A percentile compares a stretch with the other conserved stretches of the same genome.
Conservation (phyloP, 768 basidiomycete genomes). For the Leccinum incarnatum region DNA sequence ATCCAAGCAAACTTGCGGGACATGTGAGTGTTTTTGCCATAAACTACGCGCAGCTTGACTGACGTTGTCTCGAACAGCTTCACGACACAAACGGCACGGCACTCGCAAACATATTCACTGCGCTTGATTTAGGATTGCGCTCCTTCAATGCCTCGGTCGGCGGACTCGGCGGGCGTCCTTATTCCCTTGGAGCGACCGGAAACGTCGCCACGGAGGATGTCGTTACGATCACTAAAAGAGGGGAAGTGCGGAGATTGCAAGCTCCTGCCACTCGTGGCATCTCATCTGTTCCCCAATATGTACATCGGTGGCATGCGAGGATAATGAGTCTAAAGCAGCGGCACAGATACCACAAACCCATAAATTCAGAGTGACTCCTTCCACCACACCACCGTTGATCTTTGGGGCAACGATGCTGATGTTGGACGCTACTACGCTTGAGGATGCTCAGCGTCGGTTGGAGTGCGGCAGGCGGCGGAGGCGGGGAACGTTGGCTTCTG, state of each 20-base stretch:
- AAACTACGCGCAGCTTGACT: background rate
- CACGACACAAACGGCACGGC: conserved; percentile 90
- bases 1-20: conserved; percentile 68
- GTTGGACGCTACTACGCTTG: conserved; percentile 42
- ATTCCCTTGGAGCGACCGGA: conserved; percentile 92
- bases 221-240: too few relatives aligned
- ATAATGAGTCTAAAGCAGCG: background rate
- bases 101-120: conserved; percentile 70
- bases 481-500: conserved; percentile 37
- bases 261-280: too few relatives aligned
- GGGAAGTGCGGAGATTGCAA: conserved; percentile 13
- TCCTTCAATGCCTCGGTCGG: conserved; percentile 86
- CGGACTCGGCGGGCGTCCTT: conserved; percentile 95
- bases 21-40: conserved; percentile 40
- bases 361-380: too few relatives aligned
- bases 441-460: conserved; percentile 55
- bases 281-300: too few relatives aligned
- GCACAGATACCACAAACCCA: too few relatives aligned
- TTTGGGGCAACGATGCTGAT: too few relatives aligned
- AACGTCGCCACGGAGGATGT: conserved; percentile 90
- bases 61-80: conserved; percentile 44
- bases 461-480: conserved; percentile 49
- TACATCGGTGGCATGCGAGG: too few relatives aligned
- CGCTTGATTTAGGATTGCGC: conserved; percentile 69
- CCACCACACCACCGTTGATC: too few relatives aligned